These are phyloP conservation scores for Colletotrichum echinochloae DNA, from an alignment of 2,329 filamentous ascomycete genomes.

Conservation along the genomic window DNA sequence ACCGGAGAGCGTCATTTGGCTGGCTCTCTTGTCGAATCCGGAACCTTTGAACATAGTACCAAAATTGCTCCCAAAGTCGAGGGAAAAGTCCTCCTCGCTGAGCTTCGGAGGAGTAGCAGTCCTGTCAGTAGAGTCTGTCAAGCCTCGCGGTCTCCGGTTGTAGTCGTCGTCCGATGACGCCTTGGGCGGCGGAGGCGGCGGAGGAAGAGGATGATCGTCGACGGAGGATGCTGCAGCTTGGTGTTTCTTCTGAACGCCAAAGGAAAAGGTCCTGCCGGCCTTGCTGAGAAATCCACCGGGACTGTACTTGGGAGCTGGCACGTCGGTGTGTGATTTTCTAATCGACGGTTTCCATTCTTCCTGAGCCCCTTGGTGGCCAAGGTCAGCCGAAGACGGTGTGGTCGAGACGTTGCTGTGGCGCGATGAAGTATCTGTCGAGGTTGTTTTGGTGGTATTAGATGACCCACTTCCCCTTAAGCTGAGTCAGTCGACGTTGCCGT, in stretches of 20 bases:
- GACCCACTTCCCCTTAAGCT: conserved; percentile 67
- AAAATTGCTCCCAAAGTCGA: conserved; percentile 70
- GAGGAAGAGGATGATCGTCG: conserved; percentile 51
- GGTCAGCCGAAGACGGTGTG: conserved; percentile 67
- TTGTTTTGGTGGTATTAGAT: conserved; percentile 71
- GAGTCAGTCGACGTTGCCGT: conserved; percentile 51
- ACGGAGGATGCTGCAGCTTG: conserved; percentile 52
- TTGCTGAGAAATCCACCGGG: conserved; percentile 64
- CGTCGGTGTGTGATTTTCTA: conserved; percentile 55
- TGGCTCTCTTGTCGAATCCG: conserved; percentile 67
- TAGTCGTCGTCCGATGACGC: conserved; percentile 47
- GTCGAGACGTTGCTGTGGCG: conserved; percentile 73
- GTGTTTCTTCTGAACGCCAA: conserved; percentile 67
- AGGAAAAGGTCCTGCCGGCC: conserved; percentile 70
- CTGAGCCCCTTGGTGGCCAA: conserved; percentile 49
- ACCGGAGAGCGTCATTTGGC: conserved; percentile 60
- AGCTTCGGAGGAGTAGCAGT: conserved; percentile 65
- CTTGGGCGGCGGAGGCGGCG: conserved; percentile 54
- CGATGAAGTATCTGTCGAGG: conserved; percentile 70
- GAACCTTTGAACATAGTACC: conserved; percentile 62
- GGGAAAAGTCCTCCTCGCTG: conserved; percentile 55
- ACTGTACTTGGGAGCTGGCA: conserved; percentile 60
- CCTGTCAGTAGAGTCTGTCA: conserved; percentile 65
- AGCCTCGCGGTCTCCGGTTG: conserved; percentile 58
- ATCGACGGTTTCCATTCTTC: conserved; percentile 55